Evolutionary conservation across 805 yeast genomes (phyloP).

Genomic region (Hermanozyma aechmeae): DNA sequence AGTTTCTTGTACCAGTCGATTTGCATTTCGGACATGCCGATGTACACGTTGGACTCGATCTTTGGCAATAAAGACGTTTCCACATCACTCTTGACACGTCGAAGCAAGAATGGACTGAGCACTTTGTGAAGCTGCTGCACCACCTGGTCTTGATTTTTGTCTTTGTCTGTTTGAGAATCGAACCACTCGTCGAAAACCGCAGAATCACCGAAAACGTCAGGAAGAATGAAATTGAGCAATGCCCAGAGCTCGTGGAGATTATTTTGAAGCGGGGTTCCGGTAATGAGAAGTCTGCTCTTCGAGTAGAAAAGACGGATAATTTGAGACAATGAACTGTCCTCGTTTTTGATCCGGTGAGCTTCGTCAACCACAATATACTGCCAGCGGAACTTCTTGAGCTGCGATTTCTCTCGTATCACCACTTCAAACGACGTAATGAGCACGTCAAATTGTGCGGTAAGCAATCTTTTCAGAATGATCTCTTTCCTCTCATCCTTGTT

Average conservation of each 20-base stretch:
- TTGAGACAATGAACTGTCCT: conserved; percentile 84
- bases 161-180: conserved; percentile 38
- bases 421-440: conserved; percentile 87
- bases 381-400: conserved; percentile 79
- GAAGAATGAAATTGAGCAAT: conserved; percentile 74
- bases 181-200: conserved; percentile 91
- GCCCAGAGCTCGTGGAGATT: conserved; percentile 97
- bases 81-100: conserved; percentile 89
- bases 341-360: conserved; percentile 95
- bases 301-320: conserved; percentile 85
- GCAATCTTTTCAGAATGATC: conserved; percentile 47
- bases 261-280: conserved; percentile 95
- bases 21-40: conserved; percentile 96
- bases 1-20: conserved; percentile 82
- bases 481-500: conserved; percentile 69
- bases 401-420: conserved; percentile 81
- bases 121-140: conserved; percentile 86
- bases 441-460: conserved; percentile 80
- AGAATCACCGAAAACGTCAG: conserved; percentile 92
- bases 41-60: conserved; percentile 79
- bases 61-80: conserved; percentile 87
- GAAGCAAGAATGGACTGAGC: conserved; percentile 73
- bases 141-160: conserved; percentile 58
- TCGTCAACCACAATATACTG: conserved; percentile 91
- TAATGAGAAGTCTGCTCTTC: conserved; percentile 72